Base-by-base conservation (phyloP, 305 asterid genomes). In the Solanum hybrid region DNA sequence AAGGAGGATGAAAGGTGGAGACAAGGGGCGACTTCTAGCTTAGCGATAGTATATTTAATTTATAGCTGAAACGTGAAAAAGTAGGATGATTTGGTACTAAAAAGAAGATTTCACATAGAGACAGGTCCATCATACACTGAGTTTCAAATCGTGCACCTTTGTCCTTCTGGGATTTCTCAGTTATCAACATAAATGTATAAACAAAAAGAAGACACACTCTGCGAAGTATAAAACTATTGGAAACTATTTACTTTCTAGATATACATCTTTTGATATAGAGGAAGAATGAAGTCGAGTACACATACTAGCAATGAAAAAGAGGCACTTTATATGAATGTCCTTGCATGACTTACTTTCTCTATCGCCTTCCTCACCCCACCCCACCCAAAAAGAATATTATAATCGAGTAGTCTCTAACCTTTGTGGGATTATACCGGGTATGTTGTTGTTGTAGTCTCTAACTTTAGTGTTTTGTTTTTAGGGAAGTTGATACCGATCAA, bases 401-500 rank as follows among this genome's bases (percentile, higher is more conserved):
- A 42, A 10, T 82, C 5, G 10, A 29, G 74, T 46, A 18, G 29
- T 51, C 74, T 46, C 87, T 83, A 29, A 37, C 83, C 34, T 90
- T 92, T 91, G 33, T 69, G 76, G 76, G 8, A 69, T 69, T 69
- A 69, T 64, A 64, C 28, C 5, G 12, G 73, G 73, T 64, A 64
- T 24, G 76, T 69, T 69, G 16, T 24, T 69, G 76, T 69, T n/a
- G 87, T 46, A 18, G 74, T 84, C 74, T 46, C 87, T 84, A 51
- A 37, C 83, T 90, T 92, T 91, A 16, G 78, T 31, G 40, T 91
- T 91, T 89, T 92, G 91, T 51, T 89, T 94, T 90, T 90, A 97
- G 99, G 93, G 93, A 95, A 89, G 89, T 90, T 89, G 96, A 94
- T 89, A 76, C 76, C 67, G 93, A 94, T 92, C 90, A 92, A 87